Conservation (phyloP, 306 rosid species). For the Canavalia gladiata region DNA sequence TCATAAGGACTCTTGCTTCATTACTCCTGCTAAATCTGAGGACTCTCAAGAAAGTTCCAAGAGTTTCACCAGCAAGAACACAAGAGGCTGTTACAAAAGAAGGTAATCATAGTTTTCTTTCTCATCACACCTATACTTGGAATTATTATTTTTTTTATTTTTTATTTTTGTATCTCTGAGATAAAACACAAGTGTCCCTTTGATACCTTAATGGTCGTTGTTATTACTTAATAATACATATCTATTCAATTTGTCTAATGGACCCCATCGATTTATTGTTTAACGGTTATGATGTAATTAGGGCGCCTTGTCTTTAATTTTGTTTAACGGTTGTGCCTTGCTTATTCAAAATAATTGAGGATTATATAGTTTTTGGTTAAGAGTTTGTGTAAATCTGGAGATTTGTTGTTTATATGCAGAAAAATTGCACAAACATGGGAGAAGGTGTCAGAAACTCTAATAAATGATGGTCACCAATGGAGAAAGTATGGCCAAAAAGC, state of each 20-base stretch:
- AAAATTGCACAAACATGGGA: slow-evolving; percentile 50
- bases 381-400: background rate
- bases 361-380: background rate
- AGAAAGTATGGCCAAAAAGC: slow-evolving; percentile 81
- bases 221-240: background rate
- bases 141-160: no score
- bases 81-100: slow-evolving; percentile 59
- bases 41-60: slow-evolving; percentile 50
- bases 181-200: background rate
- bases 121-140: no score
- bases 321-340: background rate
- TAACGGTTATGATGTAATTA: background rate
- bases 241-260: background rate
- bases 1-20: background rate
- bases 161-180: background rate
- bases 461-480: slow-evolving; percentile 72
- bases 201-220: background rate
- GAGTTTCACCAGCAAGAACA: slow-evolving; percentile 48
- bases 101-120: slow-evolving; percentile 43
- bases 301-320: background rate
- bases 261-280: background rate
- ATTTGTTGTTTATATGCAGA: slow-evolving; percentile 46
- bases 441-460: slow-evolving; percentile 38
- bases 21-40: slow-evolving; percentile 36
- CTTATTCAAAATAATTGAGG: background rate